Base-by-base conservation (phyloP, 2,329 filamentous ascomycete genomes). In the Trichoderma harzianum region DNA sequence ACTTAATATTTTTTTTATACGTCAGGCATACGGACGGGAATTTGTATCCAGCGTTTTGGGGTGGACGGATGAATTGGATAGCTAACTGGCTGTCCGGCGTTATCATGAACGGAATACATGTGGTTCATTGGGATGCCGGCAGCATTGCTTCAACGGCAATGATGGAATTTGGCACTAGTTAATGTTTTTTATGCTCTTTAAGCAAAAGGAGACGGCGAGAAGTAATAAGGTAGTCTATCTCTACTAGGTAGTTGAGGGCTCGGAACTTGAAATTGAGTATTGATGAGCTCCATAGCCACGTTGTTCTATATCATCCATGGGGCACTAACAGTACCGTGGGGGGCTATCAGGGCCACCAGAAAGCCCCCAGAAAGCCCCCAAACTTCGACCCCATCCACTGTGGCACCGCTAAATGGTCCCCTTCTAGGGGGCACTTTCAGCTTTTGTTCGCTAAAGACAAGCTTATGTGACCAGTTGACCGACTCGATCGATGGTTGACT, bases 11-110 rank as follows among this genome's bases (percentile, higher is more conserved):
- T 34, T 14, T 57, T 21, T 60, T 21, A 60, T 62, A 30, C 26
- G 57, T 7, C 57, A 60, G 39, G 30, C 16, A 39, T 36, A 28
- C 34, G 55, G 64, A 51, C 10, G 39, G 67, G 28, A 69, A 69
- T 69, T 62, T 69, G 67, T 36, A 39, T 69, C 30, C 28, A 51
- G 11, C 66, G 24, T 69, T 67, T 58, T 67, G 64, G 63, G 34
- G 39, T 43, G 24, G 32, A 58, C 64, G 36, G 55, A 60, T 47
- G 55, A 36, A 53, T 26, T 32, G 63, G 43, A 47, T 16, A 34
- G 26, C 51, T 32, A n/a, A 26, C 34, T 69, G 18, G 66, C n/a
- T 68, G 51, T 24, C 36, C 53, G 53, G 51, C 34, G 57, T 61
- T 69, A 18, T 26, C 12, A 51, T 60, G 57, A 62, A 62, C 36